Conservation (phyloP, 352 stramenopile genomes). For the Globisporangium radiosum region DNA sequence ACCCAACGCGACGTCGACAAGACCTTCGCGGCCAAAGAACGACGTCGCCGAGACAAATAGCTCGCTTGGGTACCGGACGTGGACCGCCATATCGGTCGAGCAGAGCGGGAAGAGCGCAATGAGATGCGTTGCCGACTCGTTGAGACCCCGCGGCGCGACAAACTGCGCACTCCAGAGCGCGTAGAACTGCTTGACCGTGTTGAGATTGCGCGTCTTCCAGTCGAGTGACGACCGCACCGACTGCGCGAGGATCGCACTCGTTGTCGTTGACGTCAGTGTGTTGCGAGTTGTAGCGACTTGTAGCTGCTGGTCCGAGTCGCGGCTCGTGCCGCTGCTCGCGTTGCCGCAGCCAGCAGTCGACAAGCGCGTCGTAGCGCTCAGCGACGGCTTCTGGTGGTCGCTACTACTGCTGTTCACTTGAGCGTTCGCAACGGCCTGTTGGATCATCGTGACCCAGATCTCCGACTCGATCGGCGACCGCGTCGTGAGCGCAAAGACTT, state of each 20-base stretch:
- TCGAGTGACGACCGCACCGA: constrained; percentile 72
- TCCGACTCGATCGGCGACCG: constrained; percentile 74
- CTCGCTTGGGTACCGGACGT: constrained; percentile 60
- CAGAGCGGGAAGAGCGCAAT: constrained; percentile 77
- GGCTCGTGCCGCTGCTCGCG: background rate
- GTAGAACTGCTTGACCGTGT: constrained; percentile 82
- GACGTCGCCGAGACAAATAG: background rate
- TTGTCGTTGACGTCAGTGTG: constrained; percentile 15
- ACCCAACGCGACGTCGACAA: constrained; percentile 70
- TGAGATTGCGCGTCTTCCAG: constrained; percentile 81
- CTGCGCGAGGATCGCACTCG: constrained; percentile 29
- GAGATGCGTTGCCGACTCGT: constrained; percentile 54
- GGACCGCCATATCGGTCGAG: constrained; percentile 70
- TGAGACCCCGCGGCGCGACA: constrained; percentile 38
- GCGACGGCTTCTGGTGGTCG: constrained; percentile 36
- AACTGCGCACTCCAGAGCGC: constrained; percentile 73
- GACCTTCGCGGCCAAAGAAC: constrained; percentile 76
- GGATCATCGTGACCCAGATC: constrained; percentile 82
- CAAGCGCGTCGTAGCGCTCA: constrained; percentile 39
- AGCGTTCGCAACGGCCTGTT: constrained; percentile 60
- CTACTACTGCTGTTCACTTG: too few relatives aligned
- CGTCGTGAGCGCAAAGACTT: constrained; percentile 81
- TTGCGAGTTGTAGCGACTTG: constrained; percentile 11
- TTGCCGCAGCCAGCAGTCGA: constrained; percentile 3
- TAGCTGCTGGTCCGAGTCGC: constrained; percentile 49